Evolutionary conservation across 441 rosid species (phyloP), one percentile per base, ranked within the genome.

Genomic region (Arabidopsis hybrid): DNA sequence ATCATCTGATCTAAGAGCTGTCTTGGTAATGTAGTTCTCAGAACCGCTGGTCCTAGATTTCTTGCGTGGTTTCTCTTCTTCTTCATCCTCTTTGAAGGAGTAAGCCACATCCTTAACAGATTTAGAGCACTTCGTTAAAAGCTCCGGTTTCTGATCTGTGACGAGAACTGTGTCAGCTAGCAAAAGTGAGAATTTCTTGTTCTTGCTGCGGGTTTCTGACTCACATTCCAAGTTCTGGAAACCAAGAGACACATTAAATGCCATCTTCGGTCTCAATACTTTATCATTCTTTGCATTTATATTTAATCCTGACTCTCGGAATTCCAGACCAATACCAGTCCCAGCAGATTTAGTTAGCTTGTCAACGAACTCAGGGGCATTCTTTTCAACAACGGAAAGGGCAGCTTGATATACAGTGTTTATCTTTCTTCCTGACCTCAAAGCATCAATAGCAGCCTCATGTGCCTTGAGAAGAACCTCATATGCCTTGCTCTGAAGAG

Each of bases 261-360:
- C 84, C 96, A 90, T 91, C 59, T 81, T 78, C 40, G 85, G 69
- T 67, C 83, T 90, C 78, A 93, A 64, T 8, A 83, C 46, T 47
- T 89, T 81, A 21, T 91, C 96, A 80, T 93, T 93, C 86, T 87
- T 93, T 61, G 87, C 85, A 82, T 91, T 89, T 34, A 93, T 82
- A 74, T 76, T 86, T 46, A 93, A 78, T 8, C 94, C 97, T 0
- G 96, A 84, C 80, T 93, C 97, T 6, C 97, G 88, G 79, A 93
- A 91, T 76, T 91, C 98, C 58, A 93, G 90, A 43, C 98, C 98
- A 6, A 93, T 87, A 49, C 98, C 95, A 18, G 96, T 93, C 72
- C 98, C 98, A 1, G 92, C 96, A 81, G 93, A 82, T 83, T 83
- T 93, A 18, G 98, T 93, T 59, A 93, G 60, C 61, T 88, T 82